phyloP scores from a whole-genome alignment of 2,329 filamentous ascomycete genomes.

The Aspergillus sp. region DNA sequence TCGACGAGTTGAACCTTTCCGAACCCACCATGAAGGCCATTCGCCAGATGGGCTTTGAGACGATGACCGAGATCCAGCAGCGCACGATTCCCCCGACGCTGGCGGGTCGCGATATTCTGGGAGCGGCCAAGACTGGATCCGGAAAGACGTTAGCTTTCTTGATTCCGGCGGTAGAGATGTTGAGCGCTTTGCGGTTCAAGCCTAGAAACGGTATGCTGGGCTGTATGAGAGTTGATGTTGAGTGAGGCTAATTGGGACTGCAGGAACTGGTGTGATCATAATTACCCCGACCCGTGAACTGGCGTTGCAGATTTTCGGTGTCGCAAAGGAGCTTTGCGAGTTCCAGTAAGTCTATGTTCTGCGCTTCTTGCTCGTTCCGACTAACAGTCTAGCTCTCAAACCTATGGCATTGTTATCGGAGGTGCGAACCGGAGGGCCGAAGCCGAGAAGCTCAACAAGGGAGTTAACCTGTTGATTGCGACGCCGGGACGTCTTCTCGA shows the following conservation, averaged over 20 bases:
- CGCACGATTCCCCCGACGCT: slow-evolving; percentile 83
- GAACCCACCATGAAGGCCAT: slow-evolving; percentile 88
- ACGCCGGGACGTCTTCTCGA: slow-evolving; percentile 91
- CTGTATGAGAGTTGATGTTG: background rate
- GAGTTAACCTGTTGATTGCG: slow-evolving; percentile 90
- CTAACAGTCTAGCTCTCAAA: slow-evolving; percentile 51
- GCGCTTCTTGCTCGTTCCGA: too few relatives aligned
- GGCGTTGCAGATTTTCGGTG: slow-evolving; percentile 93
- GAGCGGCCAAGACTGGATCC: slow-evolving; percentile 92
- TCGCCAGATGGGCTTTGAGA: slow-evolving; percentile 86
- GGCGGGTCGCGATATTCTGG: slow-evolving; percentile 86
- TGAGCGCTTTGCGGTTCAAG: slow-evolving; percentile 87
- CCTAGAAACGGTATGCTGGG: slow-evolving; percentile 67
- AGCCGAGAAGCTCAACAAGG: slow-evolving; percentile 89
- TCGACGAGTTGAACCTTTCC: slow-evolving; percentile 78
- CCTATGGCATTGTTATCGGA: slow-evolving; percentile 93
- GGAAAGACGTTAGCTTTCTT: slow-evolving; percentile 96
- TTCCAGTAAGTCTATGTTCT: slow-evolving; percentile 57
- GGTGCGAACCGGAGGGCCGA: slow-evolving; percentile 89
- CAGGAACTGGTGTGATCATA: slow-evolving; percentile 79
- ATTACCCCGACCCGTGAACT: slow-evolving; percentile 92
- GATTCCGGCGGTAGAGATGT: slow-evolving; percentile 90
- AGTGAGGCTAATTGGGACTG: background rate
- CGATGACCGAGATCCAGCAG: slow-evolving; percentile 92
- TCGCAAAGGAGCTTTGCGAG: slow-evolving; percentile 85